Conservation (phyloP, 257 asterid species). For the Thymus mandschuricus region DNA sequence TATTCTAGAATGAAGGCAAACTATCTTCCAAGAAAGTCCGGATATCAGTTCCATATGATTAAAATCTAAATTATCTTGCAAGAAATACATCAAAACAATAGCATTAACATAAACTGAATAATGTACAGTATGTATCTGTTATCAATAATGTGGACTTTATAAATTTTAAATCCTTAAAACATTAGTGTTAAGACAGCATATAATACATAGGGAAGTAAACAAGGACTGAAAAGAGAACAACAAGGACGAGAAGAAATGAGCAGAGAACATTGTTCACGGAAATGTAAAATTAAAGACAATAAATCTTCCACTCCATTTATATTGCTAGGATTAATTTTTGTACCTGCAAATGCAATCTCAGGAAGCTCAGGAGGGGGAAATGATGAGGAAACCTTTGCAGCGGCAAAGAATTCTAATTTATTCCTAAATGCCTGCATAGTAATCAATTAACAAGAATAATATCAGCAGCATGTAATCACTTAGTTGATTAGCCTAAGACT, state of each 20-base stretch:
- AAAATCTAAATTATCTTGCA: constrained; percentile 7
- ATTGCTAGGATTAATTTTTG: constrained; percentile 11
- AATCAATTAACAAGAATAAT: constrained; percentile 28
- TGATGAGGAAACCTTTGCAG: constrained; percentile 94
- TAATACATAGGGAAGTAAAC: background rate
- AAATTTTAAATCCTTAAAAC: constrained; percentile 1
- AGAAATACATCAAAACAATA: constrained; percentile 24
- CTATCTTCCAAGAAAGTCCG: constrained; percentile 14
- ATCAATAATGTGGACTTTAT: constrained; percentile 12
- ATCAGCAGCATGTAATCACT: constrained; percentile 18
- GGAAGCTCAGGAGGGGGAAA: constrained; percentile 91
- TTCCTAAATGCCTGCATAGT: constrained; percentile 80
- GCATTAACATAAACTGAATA: constrained; percentile 12
- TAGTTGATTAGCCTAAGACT: constrained; percentile 29
- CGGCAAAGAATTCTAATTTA: constrained; percentile 85
- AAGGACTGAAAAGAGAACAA: constrained; percentile 7
- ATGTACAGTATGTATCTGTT: constrained; percentile 2
- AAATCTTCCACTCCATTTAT: constrained; percentile 14
- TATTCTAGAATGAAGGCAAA: constrained; percentile 20
- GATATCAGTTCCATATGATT: constrained; percentile 11
- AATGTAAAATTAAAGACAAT: constrained; percentile 14
- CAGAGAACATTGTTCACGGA: constrained; percentile 8
- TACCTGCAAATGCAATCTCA: constrained; percentile 99
- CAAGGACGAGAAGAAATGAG: background rate
- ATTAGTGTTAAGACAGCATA: background rate